Percentiles rank a stretch among this genome's conserved stretches.
Conservation (phyloP, 2,329 filamentous ascomycete species). For the Sclerotinia sclerotiorum region DNA sequence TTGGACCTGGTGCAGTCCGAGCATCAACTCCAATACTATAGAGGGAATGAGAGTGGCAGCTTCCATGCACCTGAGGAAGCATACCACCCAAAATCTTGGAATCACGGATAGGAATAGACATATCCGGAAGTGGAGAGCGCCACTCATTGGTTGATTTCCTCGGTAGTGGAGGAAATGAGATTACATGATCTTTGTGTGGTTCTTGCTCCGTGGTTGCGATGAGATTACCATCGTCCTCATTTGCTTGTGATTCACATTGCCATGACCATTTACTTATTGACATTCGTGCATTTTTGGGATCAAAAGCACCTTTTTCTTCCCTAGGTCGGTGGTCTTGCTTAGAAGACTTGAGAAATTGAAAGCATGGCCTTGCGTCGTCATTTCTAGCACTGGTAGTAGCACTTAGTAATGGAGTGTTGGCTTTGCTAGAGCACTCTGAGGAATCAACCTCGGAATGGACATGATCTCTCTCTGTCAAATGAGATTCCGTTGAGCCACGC, state of each 20-base stretch:
- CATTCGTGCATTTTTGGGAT: constrained; percentile 29
- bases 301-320: constrained; percentile 28
- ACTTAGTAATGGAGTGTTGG: constrained; percentile 3
- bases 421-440: constrained; percentile 15
- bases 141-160: constrained; percentile 36
- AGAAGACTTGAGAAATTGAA: not conserved
- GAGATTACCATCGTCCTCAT: constrained; percentile 9
- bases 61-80: not conserved
- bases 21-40: constrained; percentile 34
- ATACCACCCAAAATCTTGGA: not conserved
- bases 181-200: constrained; percentile 26
- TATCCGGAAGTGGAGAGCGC: constrained; percentile 36
- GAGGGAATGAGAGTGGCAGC: constrained; percentile 25
- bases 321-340: not conserved
- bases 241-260: constrained; percentile 23
- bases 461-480: constrained; percentile 24
- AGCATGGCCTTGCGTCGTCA: not conserved
- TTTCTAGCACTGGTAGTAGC: not conserved
- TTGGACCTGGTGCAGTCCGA: constrained; percentile 9
- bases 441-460: not conserved
- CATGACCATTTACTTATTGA: constrained; percentile 34
- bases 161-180: constrained; percentile 36
- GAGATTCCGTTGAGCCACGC: constrained; percentile 18
- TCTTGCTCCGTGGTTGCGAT: constrained; percentile 6
- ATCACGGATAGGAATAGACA: constrained; percentile 20